Percentiles rank a stretch among this genome's conserved stretches.
Evolutionary conservation across 2,329 filamentous ascomycete genomes (phyloP).

Genomic region (Penicillium sp.): DNA sequence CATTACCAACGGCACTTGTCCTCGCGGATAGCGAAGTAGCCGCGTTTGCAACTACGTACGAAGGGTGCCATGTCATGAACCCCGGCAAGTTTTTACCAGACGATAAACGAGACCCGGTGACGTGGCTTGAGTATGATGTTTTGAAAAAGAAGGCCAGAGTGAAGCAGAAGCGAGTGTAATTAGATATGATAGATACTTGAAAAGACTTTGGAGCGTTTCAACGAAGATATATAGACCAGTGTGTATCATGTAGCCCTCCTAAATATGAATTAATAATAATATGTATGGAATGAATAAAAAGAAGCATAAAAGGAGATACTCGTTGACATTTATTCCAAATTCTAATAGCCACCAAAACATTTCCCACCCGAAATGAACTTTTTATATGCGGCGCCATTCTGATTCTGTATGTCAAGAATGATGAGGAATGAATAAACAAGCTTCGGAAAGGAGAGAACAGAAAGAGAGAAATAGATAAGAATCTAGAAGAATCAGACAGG

Average conservation of each 20-base stretch:
- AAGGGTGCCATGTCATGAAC: slow-evolving; percentile 95
- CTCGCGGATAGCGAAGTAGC: slow-evolving; percentile 77
- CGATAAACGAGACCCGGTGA: slow-evolving; percentile 61
- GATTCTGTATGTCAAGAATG: neutral
- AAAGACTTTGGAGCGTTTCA: neutral
- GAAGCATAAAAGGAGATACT: neutral
- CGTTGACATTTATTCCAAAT: neutral
- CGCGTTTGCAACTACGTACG: slow-evolving; percentile 84
- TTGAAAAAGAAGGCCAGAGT: slow-evolving; percentile 57
- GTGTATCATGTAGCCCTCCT: neutral
- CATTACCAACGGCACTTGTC: slow-evolving; percentile 77
- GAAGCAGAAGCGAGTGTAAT: slow-evolving; percentile 49
- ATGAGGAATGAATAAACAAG: neutral
- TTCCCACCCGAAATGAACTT: neutral
- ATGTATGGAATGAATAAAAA: neutral
- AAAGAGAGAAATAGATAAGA: neutral
- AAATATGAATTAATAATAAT: neutral
- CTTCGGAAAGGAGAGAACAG: neutral
- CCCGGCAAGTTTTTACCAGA: slow-evolving; percentile 70
- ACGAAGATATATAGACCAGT: neutral
- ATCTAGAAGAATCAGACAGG: neutral
- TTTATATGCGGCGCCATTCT: neutral
- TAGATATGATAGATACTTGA: neutral
- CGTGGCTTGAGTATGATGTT: slow-evolving; percentile 86
- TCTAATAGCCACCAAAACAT: neutral